These are phyloP conservation scores for Aureobasidium leucospermi DNA, from an alignment of 2,329 filamentous ascomycete genomes.

Conservation along the genomic window DNA sequence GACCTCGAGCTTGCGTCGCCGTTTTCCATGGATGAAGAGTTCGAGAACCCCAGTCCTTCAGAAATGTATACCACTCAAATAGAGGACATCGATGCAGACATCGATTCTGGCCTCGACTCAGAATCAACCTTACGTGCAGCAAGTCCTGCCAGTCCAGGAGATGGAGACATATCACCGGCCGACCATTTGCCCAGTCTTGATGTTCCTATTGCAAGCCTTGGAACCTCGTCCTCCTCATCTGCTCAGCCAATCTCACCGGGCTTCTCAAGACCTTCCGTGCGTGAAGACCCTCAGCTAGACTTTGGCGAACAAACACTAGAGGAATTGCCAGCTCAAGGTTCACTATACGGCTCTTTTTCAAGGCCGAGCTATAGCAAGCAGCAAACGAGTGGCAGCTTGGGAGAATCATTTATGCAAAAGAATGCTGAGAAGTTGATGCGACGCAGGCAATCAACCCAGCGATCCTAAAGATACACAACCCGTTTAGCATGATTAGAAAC, in stretches of 20 bases:
- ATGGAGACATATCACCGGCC: background rate
- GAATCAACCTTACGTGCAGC: constrained; percentile 8
- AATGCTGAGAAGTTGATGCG: constrained; percentile 27
- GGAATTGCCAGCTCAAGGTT: constrained; percentile 21
- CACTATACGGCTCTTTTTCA: constrained; percentile 11
- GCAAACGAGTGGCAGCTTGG: constrained; percentile 22
- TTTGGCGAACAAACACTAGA: constrained; percentile 18
- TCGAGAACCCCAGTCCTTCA: background rate
- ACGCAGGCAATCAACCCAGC: background rate
- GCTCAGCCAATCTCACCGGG: constrained; percentile 28
- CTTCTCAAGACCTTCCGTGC: constrained; percentile 27
- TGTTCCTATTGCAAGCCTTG: constrained; percentile 21
- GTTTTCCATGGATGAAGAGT: constrained; percentile 15
- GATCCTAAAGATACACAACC: background rate
- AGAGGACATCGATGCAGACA: constrained; percentile 15
- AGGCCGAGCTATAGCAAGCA: constrained; percentile 6
- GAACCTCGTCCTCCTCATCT: constrained; percentile 20
- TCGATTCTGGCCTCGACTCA: constrained; percentile 8
- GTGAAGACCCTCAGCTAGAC: constrained; percentile 24
- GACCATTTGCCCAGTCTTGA: constrained; percentile 1
- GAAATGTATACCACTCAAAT: constrained; percentile 1
- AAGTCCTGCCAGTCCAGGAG: background rate
- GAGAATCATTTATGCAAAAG: constrained; percentile 29
- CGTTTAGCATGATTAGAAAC: background rate
- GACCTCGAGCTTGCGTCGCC: constrained; percentile 12